Base-by-base conservation (phyloP, 495 filamentous ascomycete genomes). In the Penicillium parvum region DNA sequence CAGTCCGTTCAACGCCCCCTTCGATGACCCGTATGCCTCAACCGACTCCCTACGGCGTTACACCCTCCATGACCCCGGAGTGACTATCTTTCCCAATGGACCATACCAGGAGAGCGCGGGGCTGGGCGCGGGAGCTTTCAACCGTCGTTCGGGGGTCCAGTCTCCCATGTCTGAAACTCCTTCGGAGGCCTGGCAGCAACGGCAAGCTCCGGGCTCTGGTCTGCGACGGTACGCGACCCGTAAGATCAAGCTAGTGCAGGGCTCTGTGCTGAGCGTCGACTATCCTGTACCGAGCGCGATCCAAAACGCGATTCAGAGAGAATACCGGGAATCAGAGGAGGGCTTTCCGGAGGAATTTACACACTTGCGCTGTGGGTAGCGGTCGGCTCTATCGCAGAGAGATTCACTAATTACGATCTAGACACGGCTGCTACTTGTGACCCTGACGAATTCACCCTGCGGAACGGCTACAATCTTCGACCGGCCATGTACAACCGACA, bases 401-500 rank as follows among this genome's bases (percentile, higher is more conserved):
- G 10, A 4, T 11, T 9, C 17, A 30, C 40, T 55, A 41, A 55
- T 32, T 6, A 5, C 12, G 3, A 32, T n/a, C 1, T 17, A 85
- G 82, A 98, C 68, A 97, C 92, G 7, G 94, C 92, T 39, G 92
- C 92, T 19, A 96, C 91, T 18, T 97, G 94, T 68, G 92, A 98
- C 64, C 92, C 92, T 25, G 90, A 94, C 63, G 92, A 98, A 53
- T 98, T 97, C 69, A 98, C 92, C 20, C 76, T 98, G 41, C 94
- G 95, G 65, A 97, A 97, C 60, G 92, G 92, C 49, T 98, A 97
- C 77, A 96, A 97, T 72, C 78, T 98, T 42, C 86, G 92, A 18
- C 88, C 94, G 18, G 83, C 91, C 37, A 98, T 97, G 88, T 98
- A 97, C 73, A 98, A 98, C 74, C 81, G 92, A 43, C 91, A 96